phyloP scores from a whole-genome alignment of 2,329 filamentous ascomycete genomes.

The Fusarium marasasianum region DNA sequence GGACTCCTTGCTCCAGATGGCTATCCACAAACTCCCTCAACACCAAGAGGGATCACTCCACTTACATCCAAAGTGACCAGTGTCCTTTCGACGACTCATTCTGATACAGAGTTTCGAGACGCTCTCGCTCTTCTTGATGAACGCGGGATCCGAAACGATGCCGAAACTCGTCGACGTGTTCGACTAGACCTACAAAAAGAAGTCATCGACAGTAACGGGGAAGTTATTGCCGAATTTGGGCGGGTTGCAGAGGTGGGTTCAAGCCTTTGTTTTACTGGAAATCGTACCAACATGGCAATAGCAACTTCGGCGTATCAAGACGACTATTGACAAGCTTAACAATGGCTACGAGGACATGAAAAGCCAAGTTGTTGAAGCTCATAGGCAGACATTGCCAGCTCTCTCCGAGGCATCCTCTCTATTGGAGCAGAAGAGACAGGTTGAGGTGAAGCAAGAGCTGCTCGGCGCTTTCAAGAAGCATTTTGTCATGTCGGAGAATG shows the following conservation, averaged over 20 bases:
- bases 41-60: constrained; percentile 64
- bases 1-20: constrained; percentile 79
- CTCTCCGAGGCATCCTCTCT: constrained; percentile 81
- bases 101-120: constrained; percentile 90
- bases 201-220: constrained; percentile 90
- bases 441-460: constrained; percentile 82
- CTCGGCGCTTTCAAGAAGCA: constrained; percentile 81
- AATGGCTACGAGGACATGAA: constrained; percentile 83
- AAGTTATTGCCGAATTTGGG: constrained; percentile 88
- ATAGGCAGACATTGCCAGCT: constrained; percentile 76
- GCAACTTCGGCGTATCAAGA: constrained; percentile 88
- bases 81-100: constrained; percentile 90
- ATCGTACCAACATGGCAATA: constrained; percentile 52
- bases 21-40: constrained; percentile 81
- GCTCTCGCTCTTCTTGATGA: constrained; percentile 81
- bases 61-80: constrained; percentile 83
- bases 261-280: not conserved
- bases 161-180: constrained; percentile 80
- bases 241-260: constrained; percentile 81
- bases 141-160: constrained; percentile 75
- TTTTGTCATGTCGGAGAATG: constrained; percentile 86
- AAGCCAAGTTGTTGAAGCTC: constrained; percentile 77
- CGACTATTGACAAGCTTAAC: constrained; percentile 81
- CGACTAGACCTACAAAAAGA: constrained; percentile 89
- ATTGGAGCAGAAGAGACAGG: constrained; percentile 75